A percentile compares a stretch with the other conserved stretches of the same genome.
Evolutionary conservation across 106 monocot genomes (phyloP).

Genomic region (Gastrodia elata): DNA sequence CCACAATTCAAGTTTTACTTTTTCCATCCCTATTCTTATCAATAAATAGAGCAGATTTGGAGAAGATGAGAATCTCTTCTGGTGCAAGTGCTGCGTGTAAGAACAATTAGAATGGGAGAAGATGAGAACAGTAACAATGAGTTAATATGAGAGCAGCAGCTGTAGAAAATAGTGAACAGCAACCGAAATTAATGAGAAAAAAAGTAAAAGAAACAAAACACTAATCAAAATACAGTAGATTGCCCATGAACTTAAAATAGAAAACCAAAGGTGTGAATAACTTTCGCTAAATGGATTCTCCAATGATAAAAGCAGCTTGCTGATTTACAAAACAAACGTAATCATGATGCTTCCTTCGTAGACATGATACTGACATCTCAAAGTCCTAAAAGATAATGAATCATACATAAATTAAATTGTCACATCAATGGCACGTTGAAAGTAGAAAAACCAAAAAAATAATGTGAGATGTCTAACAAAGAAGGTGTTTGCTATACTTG

Average conservation of each 20-base stretch:
- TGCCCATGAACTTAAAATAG: no score
- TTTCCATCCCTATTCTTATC: no score
- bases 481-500: neutral
- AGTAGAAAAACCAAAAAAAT: neutral
- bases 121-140: neutral
- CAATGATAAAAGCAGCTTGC: neutral
- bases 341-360: neutral
- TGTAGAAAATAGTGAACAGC: neutral
- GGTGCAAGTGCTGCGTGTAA: neutral
- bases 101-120: neutral
- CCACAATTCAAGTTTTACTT: no score
- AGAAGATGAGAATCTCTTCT: neutral
- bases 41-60: neutral
- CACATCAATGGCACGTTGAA: neutral
- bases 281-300: neutral
- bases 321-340: neutral
- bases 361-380: no score
- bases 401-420: neutral
- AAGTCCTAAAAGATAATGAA: no score
- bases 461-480: neutral
- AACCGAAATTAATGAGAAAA: neutral
- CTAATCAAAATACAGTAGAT: no score
- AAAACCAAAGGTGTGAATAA: neutral
- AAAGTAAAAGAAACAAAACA: neutral
- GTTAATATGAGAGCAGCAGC: neutral